Percentiles rank a stretch among this genome's conserved stretches.
These are phyloP conservation scores for Fusarium neocosmosporiellum DNA, from an alignment of 2,329 filamentous ascomycete genomes.

Conservation along the genomic window DNA sequence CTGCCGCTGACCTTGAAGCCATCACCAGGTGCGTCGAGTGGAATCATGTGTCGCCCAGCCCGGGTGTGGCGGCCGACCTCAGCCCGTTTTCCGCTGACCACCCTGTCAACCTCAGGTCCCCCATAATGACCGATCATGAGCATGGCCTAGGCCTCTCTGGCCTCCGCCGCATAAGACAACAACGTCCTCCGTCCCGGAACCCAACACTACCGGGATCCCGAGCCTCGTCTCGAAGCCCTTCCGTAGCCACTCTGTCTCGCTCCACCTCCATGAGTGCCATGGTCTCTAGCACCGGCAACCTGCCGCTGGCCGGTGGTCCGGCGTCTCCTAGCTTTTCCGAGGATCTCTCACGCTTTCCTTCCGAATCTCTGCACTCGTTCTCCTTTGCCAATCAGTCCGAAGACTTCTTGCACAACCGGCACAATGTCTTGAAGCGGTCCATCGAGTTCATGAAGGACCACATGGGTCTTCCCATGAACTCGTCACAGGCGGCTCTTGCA, in stretches of 20 bases:
- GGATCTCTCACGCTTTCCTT: conserved; percentile 91
- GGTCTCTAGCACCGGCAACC: conserved; percentile 66
- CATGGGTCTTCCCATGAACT: conserved; percentile 77
- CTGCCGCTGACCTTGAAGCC: conserved; percentile 72
- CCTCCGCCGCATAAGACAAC: conserved; percentile 92
- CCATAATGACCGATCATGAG: conserved; percentile 86
- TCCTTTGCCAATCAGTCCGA: conserved; percentile 97
- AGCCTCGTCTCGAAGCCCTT: conserved; percentile 70
- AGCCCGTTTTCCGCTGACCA: conserved; percentile 42
- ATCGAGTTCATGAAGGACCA: conserved; percentile 97
- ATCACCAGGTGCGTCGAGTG: conserved; percentile 72
- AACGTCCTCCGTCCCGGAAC: conserved; percentile 71
- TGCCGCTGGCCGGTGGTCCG: conserved; percentile 69
- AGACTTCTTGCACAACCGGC: conserved; percentile 88
- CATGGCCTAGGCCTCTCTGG: conserved; percentile 88
- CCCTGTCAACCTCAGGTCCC: conserved; percentile 68
- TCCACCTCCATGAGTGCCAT: conserved; percentile 78
- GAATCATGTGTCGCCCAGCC: conserved; percentile 34
- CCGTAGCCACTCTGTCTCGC: conserved; percentile 68
- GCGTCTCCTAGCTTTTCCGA: conserved; percentile 83
- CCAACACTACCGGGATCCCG: conserved; percentile 73
- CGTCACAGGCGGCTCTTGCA: conserved; percentile 78
- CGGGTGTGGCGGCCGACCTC: conserved; percentile 26
- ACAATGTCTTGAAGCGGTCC: conserved; percentile 92
- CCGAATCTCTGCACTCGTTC: conserved; percentile 97